phyloP scores from a whole-genome alignment of 78 protist species.

The Monosiga brevicollis region DNA sequence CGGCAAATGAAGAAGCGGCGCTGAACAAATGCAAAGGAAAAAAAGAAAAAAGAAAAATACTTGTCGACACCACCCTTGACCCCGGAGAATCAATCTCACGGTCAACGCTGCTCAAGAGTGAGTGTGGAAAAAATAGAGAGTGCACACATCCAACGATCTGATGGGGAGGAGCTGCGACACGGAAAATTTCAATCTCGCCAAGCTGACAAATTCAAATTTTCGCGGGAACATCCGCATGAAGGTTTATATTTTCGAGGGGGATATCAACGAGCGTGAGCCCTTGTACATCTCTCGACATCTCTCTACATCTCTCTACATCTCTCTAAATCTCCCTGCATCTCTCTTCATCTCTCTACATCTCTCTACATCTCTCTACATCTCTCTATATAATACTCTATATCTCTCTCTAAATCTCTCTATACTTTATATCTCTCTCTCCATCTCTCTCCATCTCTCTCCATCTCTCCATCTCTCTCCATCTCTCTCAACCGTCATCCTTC shows the following conservation, averaged over 20 bases:
- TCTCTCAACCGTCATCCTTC: too few species aligned
- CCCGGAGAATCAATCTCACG: too few species aligned
- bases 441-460: too few species aligned
- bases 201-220: background rate
- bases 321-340: background rate
- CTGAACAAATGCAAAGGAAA: too few species aligned
- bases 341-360: background rate
- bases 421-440: too few species aligned
- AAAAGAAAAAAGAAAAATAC: too few species aligned
- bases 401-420: too few species aligned
- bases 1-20: too few species aligned
- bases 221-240: background rate
- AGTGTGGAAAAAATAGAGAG: background rate
- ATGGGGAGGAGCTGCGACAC: too few species aligned
- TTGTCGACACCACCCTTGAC: too few species aligned
- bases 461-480: too few species aligned
- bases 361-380: background rate
- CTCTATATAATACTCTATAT: background rate
- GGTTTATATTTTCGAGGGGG: background rate
- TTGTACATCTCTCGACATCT: background rate
- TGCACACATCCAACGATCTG: background rate
- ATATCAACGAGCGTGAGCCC: background rate
- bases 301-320: background rate
- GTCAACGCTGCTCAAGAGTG: background rate
- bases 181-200: background rate